Evolutionary conservation across 495 filamentous ascomycete genomes (phyloP).

Genomic region (Neurospora tetraspora): DNA sequence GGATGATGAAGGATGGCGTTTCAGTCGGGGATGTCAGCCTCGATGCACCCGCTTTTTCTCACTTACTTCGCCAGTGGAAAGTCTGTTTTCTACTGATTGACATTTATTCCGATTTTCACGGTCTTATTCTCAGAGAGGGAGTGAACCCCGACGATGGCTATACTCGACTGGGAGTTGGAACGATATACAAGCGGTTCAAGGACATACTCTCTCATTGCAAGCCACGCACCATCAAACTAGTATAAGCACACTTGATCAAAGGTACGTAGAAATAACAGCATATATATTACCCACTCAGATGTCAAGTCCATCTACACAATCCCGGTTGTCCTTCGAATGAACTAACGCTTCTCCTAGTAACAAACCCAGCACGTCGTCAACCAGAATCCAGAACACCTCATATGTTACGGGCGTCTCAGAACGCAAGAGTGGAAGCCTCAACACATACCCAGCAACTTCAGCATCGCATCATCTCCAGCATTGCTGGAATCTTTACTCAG

Average conservation of each 20-base stretch:
- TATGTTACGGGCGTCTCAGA: neutral
- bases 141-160: neutral
- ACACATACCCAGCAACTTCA: no score
- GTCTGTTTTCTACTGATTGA: neutral
- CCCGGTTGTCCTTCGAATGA: neutral
- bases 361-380: neutral
- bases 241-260: neutral
- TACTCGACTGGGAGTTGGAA: neutral
- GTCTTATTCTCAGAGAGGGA: neutral
- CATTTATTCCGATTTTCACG: fast-evolving
- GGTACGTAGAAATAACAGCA: neutral
- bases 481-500: no score
- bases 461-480: no score
- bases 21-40: neutral
- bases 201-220: neutral
- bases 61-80: neutral
- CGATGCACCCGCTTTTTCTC: fast-evolving
- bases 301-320: neutral
- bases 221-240: neutral
- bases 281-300: neutral
- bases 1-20: neutral
- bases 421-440: neutral
- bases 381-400: neutral
- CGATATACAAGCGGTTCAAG: neutral
- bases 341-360: neutral